Percentiles rank a stretch among this genome's conserved stretches.
Evolutionary conservation across 108 stramenopile species (phyloP).

Genomic region (Pseudonitzschia delicatissima): DNA sequence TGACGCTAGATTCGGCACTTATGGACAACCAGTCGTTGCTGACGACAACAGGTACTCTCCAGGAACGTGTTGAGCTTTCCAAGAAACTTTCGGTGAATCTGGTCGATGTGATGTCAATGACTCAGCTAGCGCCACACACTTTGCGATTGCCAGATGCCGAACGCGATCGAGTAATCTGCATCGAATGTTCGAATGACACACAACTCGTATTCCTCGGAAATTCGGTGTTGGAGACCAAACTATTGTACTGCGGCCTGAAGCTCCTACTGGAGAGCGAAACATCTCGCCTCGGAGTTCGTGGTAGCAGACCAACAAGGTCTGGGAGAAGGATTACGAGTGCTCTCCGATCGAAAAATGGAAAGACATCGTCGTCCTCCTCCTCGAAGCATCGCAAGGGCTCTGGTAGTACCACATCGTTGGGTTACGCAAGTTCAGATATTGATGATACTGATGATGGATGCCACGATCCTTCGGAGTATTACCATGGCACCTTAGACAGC

Average conservation of each 20-base stretch:
- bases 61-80: constrained; percentile 60
- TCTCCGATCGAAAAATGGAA: constrained; percentile 8
- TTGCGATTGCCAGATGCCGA: constrained; percentile 62
- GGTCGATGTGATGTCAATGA: constrained; percentile 61
- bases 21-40: constrained; percentile 39
- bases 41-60: constrained; percentile 23
- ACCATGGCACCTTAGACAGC: not conserved
- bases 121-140: constrained; percentile 21
- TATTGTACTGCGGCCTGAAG: constrained; percentile 72
- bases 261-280: constrained; percentile 77
- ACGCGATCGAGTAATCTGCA: constrained; percentile 60
- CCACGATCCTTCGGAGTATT: constrained; percentile 15
- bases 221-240: constrained; percentile 61
- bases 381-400: constrained; percentile 5
- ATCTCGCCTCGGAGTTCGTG: constrained; percentile 64
- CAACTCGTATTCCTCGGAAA: constrained; percentile 70
- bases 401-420: constrained; percentile 21
- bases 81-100: constrained; percentile 73
- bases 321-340: constrained; percentile 35
- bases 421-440: constrained; percentile 35
- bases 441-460: constrained; percentile 25
- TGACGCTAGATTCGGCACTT: constrained; percentile 55
- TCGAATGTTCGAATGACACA: constrained; percentile 57
- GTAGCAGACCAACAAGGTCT: constrained; percentile 32
- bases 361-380: not conserved